A percentile compares a stretch with the other conserved stretches of the same genome.
phyloP scores from a whole-genome alignment of 257 asterid genomes.

The Nicotiana noctiflora region DNA sequence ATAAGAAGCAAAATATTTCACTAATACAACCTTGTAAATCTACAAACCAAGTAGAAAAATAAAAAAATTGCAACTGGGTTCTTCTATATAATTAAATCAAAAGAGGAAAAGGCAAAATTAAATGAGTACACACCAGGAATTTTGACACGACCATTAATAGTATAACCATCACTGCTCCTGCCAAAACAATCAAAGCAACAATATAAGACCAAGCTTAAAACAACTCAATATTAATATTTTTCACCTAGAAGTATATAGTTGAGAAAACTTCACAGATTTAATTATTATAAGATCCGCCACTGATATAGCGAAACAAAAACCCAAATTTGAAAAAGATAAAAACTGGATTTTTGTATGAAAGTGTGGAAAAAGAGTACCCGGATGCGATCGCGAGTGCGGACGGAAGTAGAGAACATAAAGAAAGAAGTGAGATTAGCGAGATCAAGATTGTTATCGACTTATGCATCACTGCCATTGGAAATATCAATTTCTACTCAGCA shows the following conservation, averaged over 20 bases:
- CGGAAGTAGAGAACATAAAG: constrained; percentile 10
- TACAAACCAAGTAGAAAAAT: background rate
- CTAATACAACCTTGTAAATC: background rate
- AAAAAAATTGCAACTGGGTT: background rate
- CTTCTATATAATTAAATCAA: background rate
- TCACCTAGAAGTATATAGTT: background rate
- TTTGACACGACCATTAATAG: constrained; percentile 33
- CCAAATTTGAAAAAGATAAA: background rate
- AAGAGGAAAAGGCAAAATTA: background rate
- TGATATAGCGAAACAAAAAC: background rate
- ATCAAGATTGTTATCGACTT: background rate
- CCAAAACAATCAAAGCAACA: background rate
- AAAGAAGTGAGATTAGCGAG: constrained; percentile 6
- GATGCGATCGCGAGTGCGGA: constrained; percentile 16
- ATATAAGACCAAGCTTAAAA: background rate
- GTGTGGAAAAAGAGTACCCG: constrained; percentile 15
- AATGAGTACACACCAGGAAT: constrained; percentile 23
- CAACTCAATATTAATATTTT: background rate
- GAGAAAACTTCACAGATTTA: too few relatives aligned
- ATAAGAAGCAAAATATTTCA: background rate
- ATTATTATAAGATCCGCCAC: background rate
- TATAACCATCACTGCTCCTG: constrained; percentile 28
- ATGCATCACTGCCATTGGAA: constrained; percentile 11
- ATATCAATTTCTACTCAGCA: background rate
- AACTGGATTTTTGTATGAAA: too few relatives aligned